Base-by-base conservation (phyloP, 2,329 filamentous ascomycete species). In the Colletotrichum euphorbiae region DNA sequence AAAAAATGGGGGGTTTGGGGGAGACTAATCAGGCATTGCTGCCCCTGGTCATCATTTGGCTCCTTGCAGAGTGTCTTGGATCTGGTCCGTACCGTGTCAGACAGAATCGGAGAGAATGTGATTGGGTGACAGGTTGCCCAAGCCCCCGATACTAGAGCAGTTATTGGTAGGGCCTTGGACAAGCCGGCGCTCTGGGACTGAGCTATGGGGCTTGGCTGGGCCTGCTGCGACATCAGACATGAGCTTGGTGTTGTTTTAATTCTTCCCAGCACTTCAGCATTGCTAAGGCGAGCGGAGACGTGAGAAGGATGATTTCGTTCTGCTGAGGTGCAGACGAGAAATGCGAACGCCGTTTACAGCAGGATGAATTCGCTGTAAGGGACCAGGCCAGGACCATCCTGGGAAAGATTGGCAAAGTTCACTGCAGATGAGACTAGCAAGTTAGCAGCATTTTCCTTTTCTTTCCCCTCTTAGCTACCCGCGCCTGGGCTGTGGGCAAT, bases 1-100 rank as follows among this genome's bases (percentile, higher is more conserved):
- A 68, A 68, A 64, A 68, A 68, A 54, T 68, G 60, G 65, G 52
- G 33, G 40, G n/a, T n/a, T n/a, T n/a, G n/a, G n/a, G 43, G 13
- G 28, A 38, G 40, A 54, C 60, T 64, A 59, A 59, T 48, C 51
- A 63, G 59, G 45, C 40, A 62, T 42, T 51, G 31, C 9, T 28
- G 42, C 60, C 46, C 65, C 52, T 54, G 46, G 60, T 31, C 52
- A 42, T 40, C 28, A 68, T 64, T 58, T 42, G 61, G 46, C 59
- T 58, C 60, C 45, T 36, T 64, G 52, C 60, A 46, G 51, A 17
- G 60, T 21, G 59, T 45, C 45, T 58, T 57, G 60, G 65, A 58
- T 64, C 28, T 36, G 28, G 36, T 43, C 59, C 58, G 38, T 46
- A 51, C 33, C 52, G 52, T 48, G 52, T 64, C 45, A 58, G 51